Evolutionary conservation across 129 eudicot species (phyloP).

Genomic region (Flaveria robusta): DNA sequence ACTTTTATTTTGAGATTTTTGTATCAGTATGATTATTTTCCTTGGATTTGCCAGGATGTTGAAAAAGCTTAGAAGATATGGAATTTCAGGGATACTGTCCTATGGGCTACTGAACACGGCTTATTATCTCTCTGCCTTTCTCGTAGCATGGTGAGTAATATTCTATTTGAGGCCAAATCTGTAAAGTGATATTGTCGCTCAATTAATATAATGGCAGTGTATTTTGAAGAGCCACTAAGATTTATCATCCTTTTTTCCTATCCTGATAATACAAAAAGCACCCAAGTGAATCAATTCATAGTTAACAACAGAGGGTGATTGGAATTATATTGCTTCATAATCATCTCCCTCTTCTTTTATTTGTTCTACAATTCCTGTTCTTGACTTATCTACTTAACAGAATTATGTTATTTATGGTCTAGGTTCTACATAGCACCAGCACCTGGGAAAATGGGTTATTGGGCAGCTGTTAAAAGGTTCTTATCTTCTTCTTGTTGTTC

Average conservation of each 20-base stretch:
- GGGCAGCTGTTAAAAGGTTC: conserved; percentile 72
- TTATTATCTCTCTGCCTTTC: conserved; percentile 79
- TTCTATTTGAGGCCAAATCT: background rate
- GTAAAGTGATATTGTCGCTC: conserved; percentile 15
- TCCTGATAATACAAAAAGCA: conserved; percentile 6
- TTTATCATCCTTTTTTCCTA: conserved; percentile 9
- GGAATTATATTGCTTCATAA: background rate
- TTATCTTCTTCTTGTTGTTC: background rate
- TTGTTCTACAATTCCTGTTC: background rate
- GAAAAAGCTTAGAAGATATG: conserved; percentile 73
- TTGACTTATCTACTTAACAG: background rate
- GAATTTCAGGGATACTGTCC: conserved; percentile 77
- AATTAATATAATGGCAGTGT: background rate
- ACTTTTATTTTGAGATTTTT: conserved; percentile 10
- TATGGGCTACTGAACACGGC: conserved; percentile 88
- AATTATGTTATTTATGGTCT: conserved; percentile 15
- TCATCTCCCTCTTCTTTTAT: background rate
- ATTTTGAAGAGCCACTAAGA: background rate
- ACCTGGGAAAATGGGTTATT: conserved; percentile 89
- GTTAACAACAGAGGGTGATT: background rate
- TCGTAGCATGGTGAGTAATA: conserved; percentile 68
- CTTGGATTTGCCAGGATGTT: conserved; percentile 51
- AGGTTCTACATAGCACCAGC: conserved; percentile 91
- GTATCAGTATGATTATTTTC: conserved; percentile 14
- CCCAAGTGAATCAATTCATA: background rate